phyloP scores from a whole-genome alignment of 768 basidiomycete species.

The Lentinus brumalis region DNA sequence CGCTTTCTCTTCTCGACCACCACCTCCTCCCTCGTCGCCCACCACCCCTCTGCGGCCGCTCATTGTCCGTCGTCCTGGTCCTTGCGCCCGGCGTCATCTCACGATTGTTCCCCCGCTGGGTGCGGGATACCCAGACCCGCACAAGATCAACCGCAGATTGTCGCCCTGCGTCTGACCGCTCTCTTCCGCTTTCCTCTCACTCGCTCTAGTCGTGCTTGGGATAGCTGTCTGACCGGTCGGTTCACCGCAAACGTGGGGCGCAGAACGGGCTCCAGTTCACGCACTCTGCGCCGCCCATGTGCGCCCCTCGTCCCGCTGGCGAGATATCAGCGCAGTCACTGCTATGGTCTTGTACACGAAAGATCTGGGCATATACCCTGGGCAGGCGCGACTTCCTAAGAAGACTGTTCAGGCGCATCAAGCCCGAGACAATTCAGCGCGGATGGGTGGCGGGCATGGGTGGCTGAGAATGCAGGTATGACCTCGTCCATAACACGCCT shows the following conservation, averaged over 20 bases:
- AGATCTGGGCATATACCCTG: no score
- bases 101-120: constrained; percentile 11
- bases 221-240: background rate
- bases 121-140: constrained; percentile 10
- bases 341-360: no score
- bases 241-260: background rate
- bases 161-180: background rate
- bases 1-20: constrained; percentile 9
- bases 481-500: no score
- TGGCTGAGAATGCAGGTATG: no score
- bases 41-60: background rate
- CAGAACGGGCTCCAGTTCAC: no score
- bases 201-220: background rate
- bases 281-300: background rate
- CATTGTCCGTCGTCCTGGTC: background rate
- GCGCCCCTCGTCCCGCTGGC: no score
- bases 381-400: no score
- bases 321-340: no score
- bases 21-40: constrained; percentile 3
- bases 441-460: no score
- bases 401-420: no score
- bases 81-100: constrained; percentile 11
- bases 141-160: constrained; percentile 18
- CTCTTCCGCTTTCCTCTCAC: constrained; percentile 4
- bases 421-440: no score